phyloP scores from a whole-genome alignment of 2,329 filamentous ascomycete genomes.

The Alternaria conjuncta region DNA sequence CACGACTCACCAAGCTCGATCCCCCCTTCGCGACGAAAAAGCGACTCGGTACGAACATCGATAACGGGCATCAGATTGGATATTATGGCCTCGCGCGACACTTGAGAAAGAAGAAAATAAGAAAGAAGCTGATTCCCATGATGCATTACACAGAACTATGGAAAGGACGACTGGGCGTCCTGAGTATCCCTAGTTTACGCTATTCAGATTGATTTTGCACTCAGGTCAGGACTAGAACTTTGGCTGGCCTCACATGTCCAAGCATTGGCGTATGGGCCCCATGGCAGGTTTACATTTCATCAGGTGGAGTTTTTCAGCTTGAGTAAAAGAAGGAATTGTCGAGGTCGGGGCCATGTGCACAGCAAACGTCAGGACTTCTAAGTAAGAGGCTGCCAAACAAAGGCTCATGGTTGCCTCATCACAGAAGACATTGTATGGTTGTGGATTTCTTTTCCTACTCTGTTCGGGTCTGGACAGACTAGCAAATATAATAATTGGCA shows the following conservation, averaged over 20 bases:
- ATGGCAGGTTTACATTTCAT: background rate
- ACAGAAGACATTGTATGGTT: background rate
- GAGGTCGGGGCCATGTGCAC: background rate
- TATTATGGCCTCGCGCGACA: background rate
- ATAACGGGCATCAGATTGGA: slow-evolving; percentile 8
- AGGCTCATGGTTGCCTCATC: background rate
- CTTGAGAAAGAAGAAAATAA: background rate
- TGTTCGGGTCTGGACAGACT: background rate
- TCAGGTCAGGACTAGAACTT: background rate
- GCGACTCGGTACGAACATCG: background rate
- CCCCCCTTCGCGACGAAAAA: background rate
- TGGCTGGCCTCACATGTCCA: background rate
- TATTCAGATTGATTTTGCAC: background rate
- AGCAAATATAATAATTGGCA: background rate
- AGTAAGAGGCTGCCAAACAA: background rate
- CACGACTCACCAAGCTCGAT: background rate
- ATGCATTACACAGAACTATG: background rate
- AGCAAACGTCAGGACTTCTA: background rate
- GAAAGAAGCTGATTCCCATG: background rate
- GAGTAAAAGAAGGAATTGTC: background rate
- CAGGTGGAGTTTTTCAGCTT: background rate
- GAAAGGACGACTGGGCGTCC: background rate
- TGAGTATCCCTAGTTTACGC: background rate
- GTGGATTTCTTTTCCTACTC: background rate
- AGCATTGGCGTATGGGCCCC: background rate